Conservation (phyloP, 257 asterid genomes). For the Penstemon eatonii region DNA sequence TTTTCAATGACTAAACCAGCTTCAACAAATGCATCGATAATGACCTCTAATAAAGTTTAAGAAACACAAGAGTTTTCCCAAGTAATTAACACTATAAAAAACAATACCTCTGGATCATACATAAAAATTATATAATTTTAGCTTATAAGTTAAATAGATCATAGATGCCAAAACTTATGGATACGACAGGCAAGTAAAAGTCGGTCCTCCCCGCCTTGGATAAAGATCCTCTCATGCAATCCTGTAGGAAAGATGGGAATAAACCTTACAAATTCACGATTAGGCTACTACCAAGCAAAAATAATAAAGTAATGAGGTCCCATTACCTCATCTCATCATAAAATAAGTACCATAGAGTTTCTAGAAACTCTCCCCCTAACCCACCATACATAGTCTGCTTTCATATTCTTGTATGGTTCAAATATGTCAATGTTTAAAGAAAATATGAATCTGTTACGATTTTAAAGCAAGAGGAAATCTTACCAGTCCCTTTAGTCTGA, state of each 20-base stretch:
- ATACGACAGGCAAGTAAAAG: conserved; percentile 88
- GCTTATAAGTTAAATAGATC: conserved; percentile 20
- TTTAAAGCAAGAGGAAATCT: conserved; percentile 30
- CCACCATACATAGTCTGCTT: background rate
- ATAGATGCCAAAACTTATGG: conserved; percentile 38
- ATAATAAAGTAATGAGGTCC: background rate
- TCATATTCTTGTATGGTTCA: background rate
- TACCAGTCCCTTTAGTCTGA: conserved; percentile 91
- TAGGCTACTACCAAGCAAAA: conserved; percentile 5
- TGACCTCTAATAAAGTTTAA: conserved; percentile 75
- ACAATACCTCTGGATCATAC: conserved; percentile 15
- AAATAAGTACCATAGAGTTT: background rate
- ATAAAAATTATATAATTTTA: conserved; percentile 6
- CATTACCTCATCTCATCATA: conserved; percentile 4
- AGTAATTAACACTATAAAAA: conserved; percentile 11
- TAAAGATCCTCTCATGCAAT: conserved; percentile 73
- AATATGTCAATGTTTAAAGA: background rate
- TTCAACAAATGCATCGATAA: conserved; percentile 74
- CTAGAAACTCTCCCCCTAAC: conserved; percentile 1
- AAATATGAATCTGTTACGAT: background rate
- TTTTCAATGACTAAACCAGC: conserved; percentile 84
- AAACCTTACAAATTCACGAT: too few species aligned
- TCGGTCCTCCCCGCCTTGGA: conserved; percentile 75
- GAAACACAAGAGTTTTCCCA: conserved; percentile 37
- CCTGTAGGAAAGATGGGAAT: conserved; percentile 46